Conservation (phyloP, 2,329 filamentous ascomycete species). For the Pleurostoma richardsiae region DNA sequence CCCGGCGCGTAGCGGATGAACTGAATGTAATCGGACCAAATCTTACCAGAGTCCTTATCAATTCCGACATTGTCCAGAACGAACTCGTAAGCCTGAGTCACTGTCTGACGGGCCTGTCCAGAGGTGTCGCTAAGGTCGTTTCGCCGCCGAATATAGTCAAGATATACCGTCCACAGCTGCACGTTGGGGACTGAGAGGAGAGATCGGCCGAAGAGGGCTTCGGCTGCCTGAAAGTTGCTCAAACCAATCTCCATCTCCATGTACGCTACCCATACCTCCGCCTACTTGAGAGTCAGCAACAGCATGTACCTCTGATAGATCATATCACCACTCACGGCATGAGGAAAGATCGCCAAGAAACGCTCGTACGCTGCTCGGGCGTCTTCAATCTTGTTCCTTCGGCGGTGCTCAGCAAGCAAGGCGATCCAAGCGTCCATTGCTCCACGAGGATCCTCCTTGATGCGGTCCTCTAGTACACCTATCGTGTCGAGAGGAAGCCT, state of each 20-base stretch:
- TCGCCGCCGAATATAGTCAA: constrained; percentile 89
- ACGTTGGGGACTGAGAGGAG: constrained; percentile 78
- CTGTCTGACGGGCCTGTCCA: constrained; percentile 70
- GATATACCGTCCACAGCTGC: constrained; percentile 84
- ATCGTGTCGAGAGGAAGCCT: constrained; percentile 63
- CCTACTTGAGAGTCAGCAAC: constrained; percentile 50
- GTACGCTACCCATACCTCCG: constrained; percentile 86
- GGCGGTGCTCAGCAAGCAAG: constrained; percentile 79
- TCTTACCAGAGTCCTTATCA: constrained; percentile 80
- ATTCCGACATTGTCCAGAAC: constrained; percentile 85
- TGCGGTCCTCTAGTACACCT: constrained; percentile 80
- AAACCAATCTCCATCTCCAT: constrained; percentile 84
- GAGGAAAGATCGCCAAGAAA: constrained; percentile 83
- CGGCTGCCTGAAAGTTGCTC: constrained; percentile 75
- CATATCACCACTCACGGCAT: constrained; percentile 65
- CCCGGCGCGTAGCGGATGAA: constrained; percentile 89
- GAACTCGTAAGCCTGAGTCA: constrained; percentile 87
- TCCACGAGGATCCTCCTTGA: constrained; percentile 87
- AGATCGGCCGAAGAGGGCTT: constrained; percentile 77
- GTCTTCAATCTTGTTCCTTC: constrained; percentile 76
- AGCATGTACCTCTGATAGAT: constrained; percentile 1
- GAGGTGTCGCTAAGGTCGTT: constrained; percentile 82
- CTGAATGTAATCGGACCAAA: constrained; percentile 94
- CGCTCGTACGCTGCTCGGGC: constrained; percentile 76
- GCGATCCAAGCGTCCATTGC: constrained; percentile 89